Evolutionary conservation across 306 rosid genomes (phyloP), one percentile per base, ranked within the genome.

Genomic region (Trifolium subterraneum): DNA sequence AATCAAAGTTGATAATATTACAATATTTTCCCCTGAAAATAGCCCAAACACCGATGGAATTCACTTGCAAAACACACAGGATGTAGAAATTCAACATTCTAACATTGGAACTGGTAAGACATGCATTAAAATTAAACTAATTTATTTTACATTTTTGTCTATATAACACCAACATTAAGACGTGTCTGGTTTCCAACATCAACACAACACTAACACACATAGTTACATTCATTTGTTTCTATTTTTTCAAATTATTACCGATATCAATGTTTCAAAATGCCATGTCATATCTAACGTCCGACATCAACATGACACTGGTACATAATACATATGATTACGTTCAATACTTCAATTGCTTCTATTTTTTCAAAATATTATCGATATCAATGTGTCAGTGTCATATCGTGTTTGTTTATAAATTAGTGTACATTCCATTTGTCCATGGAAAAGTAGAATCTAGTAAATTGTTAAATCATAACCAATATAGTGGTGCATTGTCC

Each of bases 1-100:
- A 27, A 83, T 94, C 47, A 66, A 84, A 79, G 89, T 91, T 55
- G 33, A 74, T 27, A 90, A 90, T 74, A 86, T 94, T 39, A 90
- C 90, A 29, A 91, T 94, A 64, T 88, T 85, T 68, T 90, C 98
- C 11, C 97, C 96, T 1, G 95, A 78, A 72, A 81, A 78, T 58
- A 94, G 98, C 74, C 95, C 92, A 65, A 94, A 94, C 39, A 94
- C 98, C 16, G 98, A 94, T 73, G 98, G 96, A 7, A 92, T 94
- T 86, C 98, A 91, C 85, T 68, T 94, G 90, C 97, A 94, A 39
- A 94, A 91, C 87, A 83, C 96, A 39, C 88, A 84, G 25, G 92
- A 90, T 23, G 97, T 87, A 2, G 90, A 90, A 82, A 94, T 92
- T 78, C 90, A 84, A 16, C 90, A 86, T 71, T 91, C 98, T 41